Evolutionary conservation across 2,329 filamentous ascomycete species (phyloP).

Genomic region (Arthrobotrys pseudoclavata): DNA sequence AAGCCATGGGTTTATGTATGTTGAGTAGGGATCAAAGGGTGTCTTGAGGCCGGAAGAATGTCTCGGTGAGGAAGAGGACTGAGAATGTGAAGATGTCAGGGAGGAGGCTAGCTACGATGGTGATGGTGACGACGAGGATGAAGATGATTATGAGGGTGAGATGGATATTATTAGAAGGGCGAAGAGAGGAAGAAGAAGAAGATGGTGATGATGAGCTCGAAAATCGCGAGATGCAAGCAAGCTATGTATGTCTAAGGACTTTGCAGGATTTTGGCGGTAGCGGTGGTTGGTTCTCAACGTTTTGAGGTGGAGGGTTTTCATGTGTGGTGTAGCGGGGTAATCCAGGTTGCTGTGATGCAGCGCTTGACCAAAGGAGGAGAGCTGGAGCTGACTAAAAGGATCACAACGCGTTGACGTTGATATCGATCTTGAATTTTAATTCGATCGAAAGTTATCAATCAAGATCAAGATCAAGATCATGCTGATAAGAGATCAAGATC

Average conservation of each 20-base stretch:
- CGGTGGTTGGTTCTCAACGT: slow-evolving; percentile 3
- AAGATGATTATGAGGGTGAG: neutral
- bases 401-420: slow-evolving; percentile 8
- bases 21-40: slow-evolving; percentile 19
- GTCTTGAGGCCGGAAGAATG: slow-evolving; percentile 8
- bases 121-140: neutral
- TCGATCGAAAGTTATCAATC: no score
- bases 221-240: slow-evolving; percentile 11
- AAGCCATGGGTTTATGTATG: slow-evolving; percentile 63
- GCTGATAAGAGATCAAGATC: no score
- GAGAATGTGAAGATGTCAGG: slow-evolving; percentile 2
- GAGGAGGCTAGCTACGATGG: slow-evolving; percentile 2
- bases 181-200: neutral
- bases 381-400: slow-evolving; percentile 2
- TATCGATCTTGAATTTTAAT: no score
- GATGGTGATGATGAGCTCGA: neutral
- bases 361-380: slow-evolving; percentile 36
- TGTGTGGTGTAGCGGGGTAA: slow-evolving; percentile 52
- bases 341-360: slow-evolving; percentile 5
- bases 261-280: slow-evolving; percentile 18
- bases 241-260: neutral
- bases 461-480: no score
- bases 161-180: slow-evolving; percentile 10
- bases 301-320: slow-evolving; percentile 42
- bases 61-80: neutral